Conservation (phyloP, 208 protist genomes). For the Strigomonas culicis region DNA sequence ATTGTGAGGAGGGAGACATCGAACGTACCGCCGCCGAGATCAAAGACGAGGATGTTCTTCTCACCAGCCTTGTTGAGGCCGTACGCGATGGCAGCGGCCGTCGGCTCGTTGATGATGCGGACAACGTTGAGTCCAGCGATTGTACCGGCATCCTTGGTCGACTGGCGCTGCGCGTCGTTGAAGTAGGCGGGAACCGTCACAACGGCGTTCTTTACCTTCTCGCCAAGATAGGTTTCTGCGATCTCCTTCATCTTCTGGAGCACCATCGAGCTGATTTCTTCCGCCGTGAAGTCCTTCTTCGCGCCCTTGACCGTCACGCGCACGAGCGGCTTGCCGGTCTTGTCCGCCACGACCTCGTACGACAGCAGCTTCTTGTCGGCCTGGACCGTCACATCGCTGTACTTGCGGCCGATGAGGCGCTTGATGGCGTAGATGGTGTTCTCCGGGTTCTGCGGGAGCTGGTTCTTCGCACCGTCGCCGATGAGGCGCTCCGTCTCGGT, state of each 20-base stretch:
- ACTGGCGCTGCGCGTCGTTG: conserved; percentile 97
- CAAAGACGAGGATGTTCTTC: conserved; percentile 96
- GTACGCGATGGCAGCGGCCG: conserved; percentile 98
- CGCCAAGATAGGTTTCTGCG: conserved; percentile 91
- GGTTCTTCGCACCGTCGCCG: conserved; percentile 95
- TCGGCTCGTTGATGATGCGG: conserved; percentile 99
- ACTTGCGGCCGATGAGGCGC: conserved; percentile 92
- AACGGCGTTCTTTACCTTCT: conserved; percentile 93
- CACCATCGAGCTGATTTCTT: conserved; percentile 97
- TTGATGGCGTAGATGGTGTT: conserved; percentile 96
- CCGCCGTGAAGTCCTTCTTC: conserved; percentile 82
- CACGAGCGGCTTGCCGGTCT: conserved; percentile 38
- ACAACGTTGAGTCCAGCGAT: conserved; percentile 98
- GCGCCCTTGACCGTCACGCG: conserved; percentile 52
- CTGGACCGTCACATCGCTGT: conserved; percentile 88
- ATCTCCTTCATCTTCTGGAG: conserved; percentile 97
- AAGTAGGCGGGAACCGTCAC: conserved; percentile 99
- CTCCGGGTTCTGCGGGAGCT: conserved; percentile 80
- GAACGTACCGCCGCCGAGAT: conserved; percentile 99
- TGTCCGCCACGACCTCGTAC: conserved; percentile 88
- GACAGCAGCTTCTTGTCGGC: conserved; percentile 93
- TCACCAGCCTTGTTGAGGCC: conserved; percentile 80
- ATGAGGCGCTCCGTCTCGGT: conserved; percentile 93
- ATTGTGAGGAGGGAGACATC: conserved; percentile 99
- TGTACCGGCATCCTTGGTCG: conserved; percentile 96